Base-by-base conservation (phyloP, 176 grass and related monocot species). In the Carex littledalei region DNA sequence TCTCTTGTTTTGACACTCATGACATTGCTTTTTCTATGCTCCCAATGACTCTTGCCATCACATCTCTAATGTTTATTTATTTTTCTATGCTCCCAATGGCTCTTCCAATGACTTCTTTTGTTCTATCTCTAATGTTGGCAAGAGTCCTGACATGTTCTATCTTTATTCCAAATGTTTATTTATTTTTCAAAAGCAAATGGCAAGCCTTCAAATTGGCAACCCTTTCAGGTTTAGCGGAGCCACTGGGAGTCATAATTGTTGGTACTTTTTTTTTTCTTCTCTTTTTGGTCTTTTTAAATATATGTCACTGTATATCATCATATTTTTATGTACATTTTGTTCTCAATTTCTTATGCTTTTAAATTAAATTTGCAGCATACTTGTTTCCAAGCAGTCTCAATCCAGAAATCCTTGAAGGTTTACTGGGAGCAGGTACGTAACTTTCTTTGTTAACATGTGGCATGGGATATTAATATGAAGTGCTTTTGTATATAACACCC, bases 391-490 rank as follows among this genome's bases (percentile, higher is more conserved):
- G 88, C 73, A 92, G 87, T 82, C 85, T 98, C 86, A 89, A 89
- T 93, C 91, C 89, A 82, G 93, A 94, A 85, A 90, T 98, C 86
- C 91, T 98, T 84, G 95, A 98, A 90, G 95, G 95, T 65, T 87
- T 98, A 87, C 93, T 98, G 80, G 93, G 80, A 91, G 88, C 95
- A 94, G 95, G 95, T 98, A 73, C 60, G 69, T 87, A 84, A 39
- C 12, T 58, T 72, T 76, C 84, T 81, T 49, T 80, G 75, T 24
- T 56, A 24, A 9, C 24, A 53, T 24, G 20, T 77, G 49, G 73
- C 66, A 41, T 77, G 12, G 24, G 49, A 77, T 54, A 77, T 29
- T 77, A 16, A 53, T 17, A 56, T 54, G 26, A 55, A 32, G 12
- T 17, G n/a, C 49, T 31, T 52, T 72, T 50, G 43, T 29, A 76